These are phyloP conservation scores for Trametes polyzona DNA, from an alignment of 1,284 basidiomycete genomes.

Conservation along the genomic window DNA sequence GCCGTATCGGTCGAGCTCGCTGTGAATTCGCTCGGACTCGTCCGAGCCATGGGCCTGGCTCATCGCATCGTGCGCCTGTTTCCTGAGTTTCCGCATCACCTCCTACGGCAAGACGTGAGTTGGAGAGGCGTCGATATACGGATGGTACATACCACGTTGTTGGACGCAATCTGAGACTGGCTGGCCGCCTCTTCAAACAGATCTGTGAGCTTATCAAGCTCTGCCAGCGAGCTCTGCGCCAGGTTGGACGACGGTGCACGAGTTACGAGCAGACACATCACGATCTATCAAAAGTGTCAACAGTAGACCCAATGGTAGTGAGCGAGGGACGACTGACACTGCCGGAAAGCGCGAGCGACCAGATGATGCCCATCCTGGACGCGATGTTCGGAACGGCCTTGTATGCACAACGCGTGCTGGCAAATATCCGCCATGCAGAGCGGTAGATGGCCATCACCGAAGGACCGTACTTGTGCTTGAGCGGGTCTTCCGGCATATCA, in stretches of 20 bases:
- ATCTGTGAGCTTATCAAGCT: conserved; percentile 53
- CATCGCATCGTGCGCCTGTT: conserved; percentile 54
- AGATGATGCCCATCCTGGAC: conserved; percentile 52
- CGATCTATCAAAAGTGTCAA: conserved; percentile 48
- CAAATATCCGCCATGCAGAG: conserved; percentile 66
- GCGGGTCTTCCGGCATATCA: conserved; percentile 57
- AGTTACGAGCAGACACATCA: conserved; percentile 67
- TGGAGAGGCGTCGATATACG: background rate
- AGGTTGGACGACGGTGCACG: conserved; percentile 61
- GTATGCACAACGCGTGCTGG: conserved; percentile 49
- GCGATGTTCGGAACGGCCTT: conserved; percentile 43
- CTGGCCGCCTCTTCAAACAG: conserved; percentile 57
- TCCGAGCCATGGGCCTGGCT: conserved; percentile 39
- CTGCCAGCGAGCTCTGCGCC: conserved; percentile 56
- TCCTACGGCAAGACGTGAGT: conserved; percentile 41
- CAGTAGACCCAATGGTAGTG: background rate
- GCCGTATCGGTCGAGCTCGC: conserved; percentile 64
- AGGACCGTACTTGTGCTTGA: conserved; percentile 63
- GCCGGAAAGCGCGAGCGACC: conserved; percentile 65
- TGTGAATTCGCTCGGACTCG: conserved; percentile 36
- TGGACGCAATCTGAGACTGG: conserved; percentile 50
- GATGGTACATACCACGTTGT: conserved; percentile 48
- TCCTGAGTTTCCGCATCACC: conserved; percentile 51
- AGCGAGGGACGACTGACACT: conserved; percentile 49
- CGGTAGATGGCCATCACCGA: conserved; percentile 74